phyloP scores from a whole-genome alignment of 306 rosid genomes.

The Dalbergia cochinchinensis region DNA sequence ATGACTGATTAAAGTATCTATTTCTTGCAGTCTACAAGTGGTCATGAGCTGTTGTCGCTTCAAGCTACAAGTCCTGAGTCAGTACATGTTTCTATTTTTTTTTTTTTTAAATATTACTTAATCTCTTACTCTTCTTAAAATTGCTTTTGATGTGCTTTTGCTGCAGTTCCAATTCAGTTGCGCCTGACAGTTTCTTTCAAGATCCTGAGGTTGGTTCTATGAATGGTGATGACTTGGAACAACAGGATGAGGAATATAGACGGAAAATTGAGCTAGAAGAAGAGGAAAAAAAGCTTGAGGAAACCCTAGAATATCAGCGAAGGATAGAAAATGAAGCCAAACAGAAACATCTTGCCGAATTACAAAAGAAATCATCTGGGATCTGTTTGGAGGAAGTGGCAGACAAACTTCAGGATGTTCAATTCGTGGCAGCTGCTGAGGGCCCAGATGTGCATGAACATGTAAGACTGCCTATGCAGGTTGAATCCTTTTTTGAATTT shows the following conservation, averaged over 20 bases:
- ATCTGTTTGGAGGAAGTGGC: conserved; percentile 52
- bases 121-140: conserved; percentile 39
- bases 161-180: conserved; percentile 70
- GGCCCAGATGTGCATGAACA: conserved; percentile 51
- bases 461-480: conserved; percentile 57
- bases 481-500: conserved; percentile 44
- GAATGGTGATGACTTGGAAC: conserved; percentile 66
- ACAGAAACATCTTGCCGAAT: conserved; percentile 92
- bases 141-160: conserved; percentile 46
- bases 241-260: conserved; percentile 78
- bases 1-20: conserved; percentile 43
- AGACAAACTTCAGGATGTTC: conserved; percentile 54
- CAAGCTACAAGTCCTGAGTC: conserved; percentile 58
- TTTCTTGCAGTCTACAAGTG: conserved; percentile 65
- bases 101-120: conserved; percentile 19
- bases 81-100: conserved; percentile 49
- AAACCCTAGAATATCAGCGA: conserved; percentile 89
- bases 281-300: conserved; percentile 95
- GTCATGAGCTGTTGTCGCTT: conserved; percentile 56
- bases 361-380: conserved; percentile 72
- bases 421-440: conserved; percentile 48
- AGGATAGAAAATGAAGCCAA: conserved; percentile 93
- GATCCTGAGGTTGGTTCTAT: conserved; percentile 64
- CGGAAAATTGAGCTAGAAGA: conserved; percentile 83
- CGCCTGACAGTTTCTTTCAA: conserved; percentile 60